Conservation (phyloP, 768 basidiomycete genomes). For the Sarcodon aspratus region DNA sequence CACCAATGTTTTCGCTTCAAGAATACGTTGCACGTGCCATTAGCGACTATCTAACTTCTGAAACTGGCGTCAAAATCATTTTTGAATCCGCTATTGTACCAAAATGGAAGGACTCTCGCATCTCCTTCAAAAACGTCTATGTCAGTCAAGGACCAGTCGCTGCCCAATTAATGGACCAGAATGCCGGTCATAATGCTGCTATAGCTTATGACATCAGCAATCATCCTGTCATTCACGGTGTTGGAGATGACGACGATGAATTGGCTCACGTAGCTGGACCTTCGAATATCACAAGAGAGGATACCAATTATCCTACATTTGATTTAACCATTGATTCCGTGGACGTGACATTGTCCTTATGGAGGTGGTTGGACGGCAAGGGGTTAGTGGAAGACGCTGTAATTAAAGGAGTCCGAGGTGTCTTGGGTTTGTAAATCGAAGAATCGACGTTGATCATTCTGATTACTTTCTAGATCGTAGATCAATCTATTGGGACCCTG, state of each 20-base stretch:
- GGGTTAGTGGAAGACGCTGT: conserved; percentile 87
- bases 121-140: conserved; percentile 96
- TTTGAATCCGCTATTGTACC: conserved; percentile 98
- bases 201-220: conserved; percentile 68
- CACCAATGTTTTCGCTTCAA: conserved; percentile 17
- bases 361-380: conserved; percentile 92
- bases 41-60: conserved; percentile 86
- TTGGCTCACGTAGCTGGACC: background rate
- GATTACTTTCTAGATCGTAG: conserved; percentile 55
- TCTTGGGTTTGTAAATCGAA: conserved; percentile 49
- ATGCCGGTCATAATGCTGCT: conserved; percentile 40
- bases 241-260: conserved; percentile 49
- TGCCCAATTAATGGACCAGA: background rate
- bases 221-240: conserved; percentile 58
- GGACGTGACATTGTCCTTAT: conserved; percentile 86
- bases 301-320: conserved; percentile 78
- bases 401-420: conserved; percentile 88
- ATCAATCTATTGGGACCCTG: conserved; percentile 76
- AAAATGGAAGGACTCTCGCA: conserved; percentile 91
- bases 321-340: conserved; percentile 91
- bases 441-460: background rate
- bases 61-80: conserved; percentile 89
- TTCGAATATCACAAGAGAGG: conserved; percentile 30
- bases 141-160: conserved; percentile 64
- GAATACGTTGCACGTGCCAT: conserved; percentile 81